Evolutionary conservation across 768 basidiomycete species (phyloP).

Genomic region (Boletales sp.): DNA sequence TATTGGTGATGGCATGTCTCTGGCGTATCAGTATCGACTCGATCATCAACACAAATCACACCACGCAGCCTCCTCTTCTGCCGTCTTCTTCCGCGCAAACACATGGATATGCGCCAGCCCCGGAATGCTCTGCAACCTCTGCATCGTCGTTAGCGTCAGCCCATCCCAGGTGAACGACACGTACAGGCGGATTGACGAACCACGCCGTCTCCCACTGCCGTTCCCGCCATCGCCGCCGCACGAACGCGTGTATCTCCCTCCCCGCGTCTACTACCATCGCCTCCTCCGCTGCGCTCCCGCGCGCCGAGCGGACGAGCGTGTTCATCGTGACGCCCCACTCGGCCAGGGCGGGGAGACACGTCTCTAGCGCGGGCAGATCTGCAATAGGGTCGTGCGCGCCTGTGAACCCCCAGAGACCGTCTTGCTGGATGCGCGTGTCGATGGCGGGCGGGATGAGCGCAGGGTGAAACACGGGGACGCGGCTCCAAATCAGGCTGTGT

Average conservation of each 20-base stretch:
- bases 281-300: slow-evolving; percentile 52
- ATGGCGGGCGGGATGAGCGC: slow-evolving; percentile 50
- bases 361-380: slow-evolving; percentile 54
- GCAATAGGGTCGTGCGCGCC: slow-evolving; percentile 53
- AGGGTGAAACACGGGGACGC: slow-evolving; percentile 65
- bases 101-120: slow-evolving; percentile 86
- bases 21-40: neutral
- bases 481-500: slow-evolving; percentile 76
- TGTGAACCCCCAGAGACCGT: slow-evolving; percentile 84
- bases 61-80: slow-evolving; percentile 20
- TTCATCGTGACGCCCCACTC: slow-evolving; percentile 72
- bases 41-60: slow-evolving; percentile 1
- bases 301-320: slow-evolving; percentile 50
- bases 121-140: slow-evolving; percentile 81
- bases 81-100: slow-evolving; percentile 62
- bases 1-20: neutral
- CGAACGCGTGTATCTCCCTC: slow-evolving; percentile 57
- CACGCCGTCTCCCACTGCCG: slow-evolving; percentile 85
- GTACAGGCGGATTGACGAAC: slow-evolving; percentile 87
- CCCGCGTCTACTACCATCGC: slow-evolving; percentile 48
- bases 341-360: slow-evolving; percentile 57
- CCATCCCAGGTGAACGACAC: slow-evolving; percentile 16
- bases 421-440: slow-evolving; percentile 57
- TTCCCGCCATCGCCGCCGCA: slow-evolving; percentile 65
- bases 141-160: neutral